A percentile compares a stretch with the other conserved stretches of the same genome.
phyloP scores from a whole-genome alignment of 2,329 filamentous ascomycete genomes.

The Apiospora kogelbergensis region DNA sequence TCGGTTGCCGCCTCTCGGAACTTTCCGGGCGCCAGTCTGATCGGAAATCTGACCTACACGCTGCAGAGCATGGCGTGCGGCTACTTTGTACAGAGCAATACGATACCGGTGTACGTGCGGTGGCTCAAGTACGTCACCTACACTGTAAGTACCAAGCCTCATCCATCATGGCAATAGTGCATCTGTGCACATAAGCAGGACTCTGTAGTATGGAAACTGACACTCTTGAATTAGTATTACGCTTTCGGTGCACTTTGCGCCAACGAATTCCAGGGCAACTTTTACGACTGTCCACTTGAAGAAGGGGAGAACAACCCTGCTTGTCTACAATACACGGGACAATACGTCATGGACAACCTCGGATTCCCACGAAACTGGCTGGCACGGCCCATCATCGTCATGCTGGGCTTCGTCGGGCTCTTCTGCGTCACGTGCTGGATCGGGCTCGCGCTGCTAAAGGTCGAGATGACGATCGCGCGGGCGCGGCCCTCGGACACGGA shows the following conservation, averaged over 20 bases:
- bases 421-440: constrained; percentile 63
- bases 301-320: constrained; percentile 62
- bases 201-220: too few species aligned
- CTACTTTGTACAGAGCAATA: constrained; percentile 72
- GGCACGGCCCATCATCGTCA: constrained; percentile 61
- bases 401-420: constrained; percentile 61
- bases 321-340: constrained; percentile 68
- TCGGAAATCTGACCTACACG: constrained; percentile 72
- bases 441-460: constrained; percentile 62
- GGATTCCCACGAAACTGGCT: constrained; percentile 70
- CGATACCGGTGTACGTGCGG: constrained; percentile 74
- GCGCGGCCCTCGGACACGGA: constrained; percentile 60
- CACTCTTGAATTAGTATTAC: constrained; percentile 52
- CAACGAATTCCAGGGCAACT: constrained; percentile 71
- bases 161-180: too few species aligned
- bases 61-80: constrained; percentile 74
- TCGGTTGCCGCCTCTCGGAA: constrained; percentile 65
- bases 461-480: constrained; percentile 69
- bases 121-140: constrained; percentile 73
- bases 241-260: constrained; percentile 68
- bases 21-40: constrained; percentile 69
- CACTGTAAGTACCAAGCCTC: constrained; percentile 42
- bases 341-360: constrained; percentile 67
- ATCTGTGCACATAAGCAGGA: too few species aligned
- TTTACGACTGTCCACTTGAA: constrained; percentile 70